Conservation (phyloP, 164 flowering plant genomes). For the Magnolia sinica region DNA sequence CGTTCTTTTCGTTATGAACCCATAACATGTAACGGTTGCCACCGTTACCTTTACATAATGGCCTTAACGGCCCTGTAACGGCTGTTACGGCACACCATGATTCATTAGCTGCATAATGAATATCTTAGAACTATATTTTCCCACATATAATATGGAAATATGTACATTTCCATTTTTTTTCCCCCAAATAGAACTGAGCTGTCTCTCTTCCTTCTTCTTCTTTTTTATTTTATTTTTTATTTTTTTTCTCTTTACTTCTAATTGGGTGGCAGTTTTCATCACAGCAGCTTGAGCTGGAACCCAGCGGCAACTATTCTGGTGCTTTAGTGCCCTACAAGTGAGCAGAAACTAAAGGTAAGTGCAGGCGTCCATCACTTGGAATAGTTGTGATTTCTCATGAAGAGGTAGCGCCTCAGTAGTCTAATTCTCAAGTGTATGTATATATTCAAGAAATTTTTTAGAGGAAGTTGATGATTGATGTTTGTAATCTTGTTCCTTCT, state of each 20-base stretch:
- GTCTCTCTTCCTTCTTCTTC: background rate
- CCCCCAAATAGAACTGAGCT: background rate
- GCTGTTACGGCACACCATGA: too few species aligned
- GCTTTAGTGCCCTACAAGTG: background rate
- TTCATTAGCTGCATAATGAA: too few species aligned
- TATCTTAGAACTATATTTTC: background rate
- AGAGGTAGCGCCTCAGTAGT: background rate
- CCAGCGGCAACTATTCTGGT: background rate
- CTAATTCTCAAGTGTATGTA: conserved; percentile 1
- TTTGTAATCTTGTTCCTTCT: background rate
- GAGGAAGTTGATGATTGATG: background rate
- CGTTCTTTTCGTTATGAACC: too few species aligned
- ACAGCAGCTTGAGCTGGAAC: background rate
- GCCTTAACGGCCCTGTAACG: too few species aligned
- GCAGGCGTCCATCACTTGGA: background rate
- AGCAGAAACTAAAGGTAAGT: background rate
- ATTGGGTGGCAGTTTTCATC: background rate
- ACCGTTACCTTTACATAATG: too few species aligned
- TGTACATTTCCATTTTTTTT: background rate
- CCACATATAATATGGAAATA: background rate
- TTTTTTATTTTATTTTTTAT: background rate
- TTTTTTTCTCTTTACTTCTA: background rate
- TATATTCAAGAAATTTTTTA: background rate
- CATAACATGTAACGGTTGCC: too few species aligned
- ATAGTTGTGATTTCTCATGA: background rate